A percentile compares a stretch with the other conserved stretches of the same genome.
phyloP scores from a whole-genome alignment of 106 monocot genomes.

The Acorus gramineus region DNA sequence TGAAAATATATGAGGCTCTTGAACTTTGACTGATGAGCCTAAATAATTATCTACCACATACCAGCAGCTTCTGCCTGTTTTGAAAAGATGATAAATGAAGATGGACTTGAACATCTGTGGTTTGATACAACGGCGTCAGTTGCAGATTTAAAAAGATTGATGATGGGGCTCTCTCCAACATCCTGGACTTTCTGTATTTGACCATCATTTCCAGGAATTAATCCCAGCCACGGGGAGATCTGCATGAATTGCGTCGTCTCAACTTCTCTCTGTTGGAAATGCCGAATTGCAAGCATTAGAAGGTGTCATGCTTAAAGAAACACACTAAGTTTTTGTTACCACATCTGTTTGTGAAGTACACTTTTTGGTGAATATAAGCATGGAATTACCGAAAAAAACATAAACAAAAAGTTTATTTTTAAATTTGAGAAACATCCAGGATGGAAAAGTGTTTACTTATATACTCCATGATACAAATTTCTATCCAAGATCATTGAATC shows the following conservation, averaged over 20 bases:
- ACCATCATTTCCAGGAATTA: conserved; percentile 58
- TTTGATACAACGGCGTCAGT: conserved; percentile 46
- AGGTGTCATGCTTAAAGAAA: too few relatives aligned
- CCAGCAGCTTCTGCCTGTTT: conserved; percentile 99
- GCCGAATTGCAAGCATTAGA: background rate
- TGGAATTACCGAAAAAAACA: too few relatives aligned
- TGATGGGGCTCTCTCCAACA: conserved; percentile 45
- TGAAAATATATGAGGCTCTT: too few relatives aligned
- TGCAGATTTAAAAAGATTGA: conserved; percentile 50
- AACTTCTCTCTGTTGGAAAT: conserved; percentile 48
- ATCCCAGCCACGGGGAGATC: conserved; percentile 78
- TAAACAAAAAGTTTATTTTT: too few relatives aligned
- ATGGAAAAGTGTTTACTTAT: too few relatives aligned
- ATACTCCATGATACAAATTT: too few relatives aligned
- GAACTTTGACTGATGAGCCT: too few relatives aligned
- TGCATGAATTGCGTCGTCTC: conserved; percentile 86
- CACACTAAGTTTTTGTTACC: too few relatives aligned
- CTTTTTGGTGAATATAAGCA: too few relatives aligned
- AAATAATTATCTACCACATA: conserved; percentile 15
- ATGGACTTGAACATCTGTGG: conserved; percentile 42
- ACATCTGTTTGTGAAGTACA: too few relatives aligned
- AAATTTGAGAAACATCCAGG: too few relatives aligned
- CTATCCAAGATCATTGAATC: too few relatives aligned
- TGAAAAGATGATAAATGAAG: conserved; percentile 60
- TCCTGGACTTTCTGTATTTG: conserved; percentile 40